phyloP scores from a whole-genome alignment of 192 early-diverging fungal species.

The Podila epicladia region DNA sequence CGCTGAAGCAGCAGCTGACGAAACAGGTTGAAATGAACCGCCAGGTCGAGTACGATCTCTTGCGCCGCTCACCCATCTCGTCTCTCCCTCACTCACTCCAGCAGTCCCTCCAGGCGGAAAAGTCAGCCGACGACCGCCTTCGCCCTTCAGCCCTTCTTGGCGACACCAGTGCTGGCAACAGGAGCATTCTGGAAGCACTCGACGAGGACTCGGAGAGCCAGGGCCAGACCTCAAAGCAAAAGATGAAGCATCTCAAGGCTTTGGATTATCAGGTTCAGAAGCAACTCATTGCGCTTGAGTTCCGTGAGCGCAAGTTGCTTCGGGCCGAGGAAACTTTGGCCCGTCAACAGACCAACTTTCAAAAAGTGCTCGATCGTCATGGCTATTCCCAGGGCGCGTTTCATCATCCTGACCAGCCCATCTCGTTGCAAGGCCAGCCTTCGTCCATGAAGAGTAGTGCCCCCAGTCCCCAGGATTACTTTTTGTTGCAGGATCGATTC shows the following conservation, averaged over 20 bases:
- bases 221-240: slow-evolving; percentile 34
- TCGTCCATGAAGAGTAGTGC: slow-evolving; percentile 18
- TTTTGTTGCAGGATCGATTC: slow-evolving; percentile 47
- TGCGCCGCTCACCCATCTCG: slow-evolving; percentile 47
- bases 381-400: slow-evolving; percentile 31
- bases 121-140: background rate
- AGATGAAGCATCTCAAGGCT: slow-evolving; percentile 49
- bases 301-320: slow-evolving; percentile 49
- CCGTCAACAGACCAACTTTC: slow-evolving; percentile 48
- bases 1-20: slow-evolving; percentile 44
- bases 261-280: slow-evolving; percentile 50
- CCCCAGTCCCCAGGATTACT: slow-evolving; percentile 38
- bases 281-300: slow-evolving; percentile 48
- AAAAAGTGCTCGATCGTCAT: slow-evolving; percentile 46
- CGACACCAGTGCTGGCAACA: background rate
- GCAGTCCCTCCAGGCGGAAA: slow-evolving; percentile 36
- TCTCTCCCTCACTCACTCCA: slow-evolving; percentile 43
- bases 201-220: background rate
- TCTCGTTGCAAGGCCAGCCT: background rate
- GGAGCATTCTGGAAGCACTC: background rate
- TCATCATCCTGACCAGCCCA: slow-evolving; percentile 29
- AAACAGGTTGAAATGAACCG: slow-evolving; percentile 48
- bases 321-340: slow-evolving; percentile 41
- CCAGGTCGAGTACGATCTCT: slow-evolving; percentile 46
- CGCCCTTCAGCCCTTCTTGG: background rate